Evolutionary conservation across 371 early-diverging fungal species (phyloP), one percentile per base, ranked within the genome.

Genomic region (Umbelopsis sp.): DNA sequence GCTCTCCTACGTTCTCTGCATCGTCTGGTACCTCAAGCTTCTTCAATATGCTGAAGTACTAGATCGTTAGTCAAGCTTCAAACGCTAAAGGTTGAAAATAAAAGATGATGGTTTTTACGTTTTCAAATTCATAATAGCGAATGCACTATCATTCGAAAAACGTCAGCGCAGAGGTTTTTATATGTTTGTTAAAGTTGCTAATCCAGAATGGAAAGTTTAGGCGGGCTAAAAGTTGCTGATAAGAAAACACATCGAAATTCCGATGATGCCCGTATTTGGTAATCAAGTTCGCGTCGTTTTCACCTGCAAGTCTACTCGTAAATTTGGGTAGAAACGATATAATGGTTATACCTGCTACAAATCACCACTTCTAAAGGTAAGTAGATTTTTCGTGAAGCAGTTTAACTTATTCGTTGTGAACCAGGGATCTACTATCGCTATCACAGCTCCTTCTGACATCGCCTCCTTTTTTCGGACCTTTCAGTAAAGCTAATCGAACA

Each of bases 1-100:
- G 57, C 37, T 57, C 57, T 3, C 35, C 35, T 57, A 32, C 57
- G 35, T 57, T 57, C 16, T 57, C 57, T 35, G 18, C 57, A 57
- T 57, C 57, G n/a, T 35, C 57, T 11, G 48, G 48, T 16, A 57
- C 57, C n/a, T 57, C 57, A 2, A 57, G 29, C n/a, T 57, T 57
- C 2, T 29, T 18, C 18, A 57, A 29, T 16, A 57, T 16, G 18
- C 57, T 57, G 29, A 11, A 12, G 6, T 29, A 18, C 11, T 14
- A 35, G 6, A 37, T 57, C n/a, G 12, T 29, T 4, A 29, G 29
- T 52, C 35, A 35, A 10, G 12, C 12, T 35, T 16, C 12, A 4
- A 2, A 57, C 12, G 14, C 18, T 29, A 0, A 29, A 29, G 22
- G 22, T 22, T 22, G 22, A 22, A 29, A 29, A 29, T 29, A 29